Evolutionary conservation across 2,329 filamentous ascomycete species (phyloP), one percentile per base, ranked within the genome.

Genomic region (Balansia obtecta): DNA sequence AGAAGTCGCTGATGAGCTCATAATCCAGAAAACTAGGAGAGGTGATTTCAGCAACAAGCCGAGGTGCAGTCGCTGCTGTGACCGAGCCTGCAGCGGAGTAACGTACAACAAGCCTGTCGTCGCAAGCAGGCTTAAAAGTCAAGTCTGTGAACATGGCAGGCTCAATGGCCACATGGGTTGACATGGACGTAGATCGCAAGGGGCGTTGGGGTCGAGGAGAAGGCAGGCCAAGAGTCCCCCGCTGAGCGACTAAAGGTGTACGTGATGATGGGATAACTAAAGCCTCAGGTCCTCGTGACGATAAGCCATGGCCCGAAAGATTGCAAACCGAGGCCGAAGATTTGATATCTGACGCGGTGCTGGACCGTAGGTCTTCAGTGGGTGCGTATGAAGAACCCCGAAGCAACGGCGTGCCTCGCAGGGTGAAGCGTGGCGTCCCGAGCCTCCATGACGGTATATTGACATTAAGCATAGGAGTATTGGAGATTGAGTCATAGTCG

Each of bases 21-120:
- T 98, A 98, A 65, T 98, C 91, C 61, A 98, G 80, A 63, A 97
- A 96, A 46, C 82, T 89, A 15, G 93, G 88, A 0, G 93, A 97
- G 0, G 93, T 97, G 55, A 98, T 96, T 68, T 98, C 90, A 12
- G 91, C 90, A 46, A 98, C 87, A 38, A 98, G 80, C 12, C 93
- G 84, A 3, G 90, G 83, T 1, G 91, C 89, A 0, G 89, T 96
- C 13, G 93, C 93, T 34, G 93, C 93, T 32, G 83, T 84, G 18
- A 98, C 90, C 41, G 88, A 79, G 46, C 83, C 82, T 11, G 80
- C 80, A 4, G 73, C 70, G 16, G 87, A 83, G 65, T 94, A 95
- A 52, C 88, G 85, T 20, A 98, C 91, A 51, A 95, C 82, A 1
- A 83, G 73, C 45, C 79, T 77, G 62, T 95, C 82, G 63, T 97